Conservation (phyloP, 2,329 filamentous ascomycete genomes). For the Colletotrichum viniferum region DNA sequence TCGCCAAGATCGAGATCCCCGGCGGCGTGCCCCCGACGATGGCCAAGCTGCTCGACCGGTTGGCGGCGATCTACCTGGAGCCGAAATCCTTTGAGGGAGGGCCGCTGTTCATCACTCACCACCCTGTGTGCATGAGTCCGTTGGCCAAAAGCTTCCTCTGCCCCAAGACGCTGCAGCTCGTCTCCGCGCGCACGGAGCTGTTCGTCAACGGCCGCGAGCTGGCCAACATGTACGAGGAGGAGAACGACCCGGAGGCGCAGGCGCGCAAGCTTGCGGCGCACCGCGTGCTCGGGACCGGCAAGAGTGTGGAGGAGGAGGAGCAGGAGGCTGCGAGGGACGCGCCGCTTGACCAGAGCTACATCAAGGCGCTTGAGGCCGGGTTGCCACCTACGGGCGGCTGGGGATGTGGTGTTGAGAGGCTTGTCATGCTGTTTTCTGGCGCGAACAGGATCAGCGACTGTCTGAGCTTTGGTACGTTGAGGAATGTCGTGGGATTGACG, state of each 20-base stretch:
- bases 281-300: slow-evolving; percentile 38
- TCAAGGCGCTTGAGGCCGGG: slow-evolving; percentile 84
- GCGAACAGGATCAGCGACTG: slow-evolving; percentile 83
- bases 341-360: slow-evolving; percentile 77
- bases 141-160: slow-evolving; percentile 86
- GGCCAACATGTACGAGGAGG: slow-evolving; percentile 98
- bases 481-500: slow-evolving; percentile 65
- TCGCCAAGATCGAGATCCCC: slow-evolving; percentile 69
- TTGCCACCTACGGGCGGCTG: slow-evolving; percentile 96
- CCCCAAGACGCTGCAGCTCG: slow-evolving; percentile 68
- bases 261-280: slow-evolving; percentile 77
- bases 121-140: slow-evolving; percentile 89
- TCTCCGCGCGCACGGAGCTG: slow-evolving; percentile 84
- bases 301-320: slow-evolving; percentile 28
- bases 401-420: slow-evolving; percentile 90
- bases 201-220: slow-evolving; percentile 83
- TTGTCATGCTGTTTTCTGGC: slow-evolving; percentile 90
- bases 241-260: slow-evolving; percentile 91
- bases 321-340: slow-evolving; percentile 42
- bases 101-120: slow-evolving; percentile 87
- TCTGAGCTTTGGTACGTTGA: slow-evolving; percentile 84
- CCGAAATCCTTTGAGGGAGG: slow-evolving; percentile 63
- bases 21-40: slow-evolving; percentile 62
- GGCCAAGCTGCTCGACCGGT: slow-evolving; percentile 77
- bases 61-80: slow-evolving; percentile 80